phyloP scores from a whole-genome alignment of 1,139 yeast genomes.

The Protomyces macrosporus region DNA sequence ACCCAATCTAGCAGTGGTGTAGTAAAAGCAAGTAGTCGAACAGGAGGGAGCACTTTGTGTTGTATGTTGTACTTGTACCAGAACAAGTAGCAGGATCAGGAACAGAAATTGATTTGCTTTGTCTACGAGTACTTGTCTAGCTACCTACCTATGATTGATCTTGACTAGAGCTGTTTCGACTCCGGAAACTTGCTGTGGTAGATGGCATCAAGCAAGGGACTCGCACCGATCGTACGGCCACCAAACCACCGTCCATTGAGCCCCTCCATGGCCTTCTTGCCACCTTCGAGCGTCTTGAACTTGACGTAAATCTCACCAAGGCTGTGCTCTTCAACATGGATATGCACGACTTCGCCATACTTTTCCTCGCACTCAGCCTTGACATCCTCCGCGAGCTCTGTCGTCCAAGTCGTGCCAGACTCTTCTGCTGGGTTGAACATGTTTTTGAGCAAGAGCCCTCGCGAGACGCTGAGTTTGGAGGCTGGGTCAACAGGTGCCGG shows the following conservation, averaged over 20 bases:
- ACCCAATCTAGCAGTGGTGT: too few relatives aligned
- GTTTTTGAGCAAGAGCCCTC: slow-evolving; percentile 39
- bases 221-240: slow-evolving; percentile 38
- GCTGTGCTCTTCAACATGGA: slow-evolving; percentile 38
- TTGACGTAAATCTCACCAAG: slow-evolving; percentile 40
- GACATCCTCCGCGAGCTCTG: slow-evolving; percentile 42
- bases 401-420: slow-evolving; percentile 39
- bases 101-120: too few relatives aligned
- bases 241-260: slow-evolving; percentile 42
- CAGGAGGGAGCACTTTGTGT: too few relatives aligned
- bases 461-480: slow-evolving; percentile 28
- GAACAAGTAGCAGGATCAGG: too few relatives aligned
- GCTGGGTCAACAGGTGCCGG: neutral
- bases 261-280: slow-evolving; percentile 38
- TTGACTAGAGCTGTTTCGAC: slow-evolving; percentile 27
- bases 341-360: slow-evolving; percentile 40
- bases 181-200: slow-evolving; percentile 33
- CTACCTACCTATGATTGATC: too few relatives aligned
- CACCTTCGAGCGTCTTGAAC: slow-evolving; percentile 36
- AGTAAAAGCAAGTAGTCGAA: too few relatives aligned
- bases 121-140: too few relatives aligned
- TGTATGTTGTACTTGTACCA: too few relatives aligned
- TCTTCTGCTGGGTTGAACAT: slow-evolving; percentile 42
- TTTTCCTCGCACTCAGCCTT: slow-evolving; percentile 41
- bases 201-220: slow-evolving; percentile 39